These are phyloP conservation scores for Leccinum incarnatum DNA, from an alignment of 768 basidiomycete species.

Conservation along the genomic window DNA sequence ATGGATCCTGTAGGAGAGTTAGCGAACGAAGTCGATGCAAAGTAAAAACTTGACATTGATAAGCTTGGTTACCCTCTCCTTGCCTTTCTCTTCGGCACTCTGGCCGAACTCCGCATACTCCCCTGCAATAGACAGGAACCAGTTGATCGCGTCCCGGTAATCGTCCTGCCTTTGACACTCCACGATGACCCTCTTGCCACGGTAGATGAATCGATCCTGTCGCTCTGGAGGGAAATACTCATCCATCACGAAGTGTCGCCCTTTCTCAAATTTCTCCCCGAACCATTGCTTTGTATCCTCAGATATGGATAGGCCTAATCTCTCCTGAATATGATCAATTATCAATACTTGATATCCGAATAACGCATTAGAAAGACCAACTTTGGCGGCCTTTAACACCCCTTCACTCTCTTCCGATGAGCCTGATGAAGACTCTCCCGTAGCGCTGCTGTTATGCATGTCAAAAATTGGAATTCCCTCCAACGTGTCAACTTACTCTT, in stretches of 20 bases:
- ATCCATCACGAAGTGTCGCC: constrained; percentile 68
- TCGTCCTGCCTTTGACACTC: constrained; percentile 92
- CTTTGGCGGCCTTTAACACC: constrained; percentile 29
- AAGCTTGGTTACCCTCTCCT: constrained; percentile 23
- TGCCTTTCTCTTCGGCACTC: constrained; percentile 34
- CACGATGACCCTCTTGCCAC: constrained; percentile 89
- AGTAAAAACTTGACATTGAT: constrained; percentile 7
- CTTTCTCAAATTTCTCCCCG: constrained; percentile 52
- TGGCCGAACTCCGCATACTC: constrained; percentile 59
- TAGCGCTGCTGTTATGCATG: constrained; percentile 16
- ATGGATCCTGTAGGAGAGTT: constrained; percentile 42
- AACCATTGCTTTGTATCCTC: constrained; percentile 63
- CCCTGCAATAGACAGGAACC: constrained; percentile 63
- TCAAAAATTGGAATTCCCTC: neutral
- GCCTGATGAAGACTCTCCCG: constrained; percentile 17
- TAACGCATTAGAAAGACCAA: constrained; percentile 7
- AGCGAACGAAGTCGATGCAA: constrained; percentile 11
- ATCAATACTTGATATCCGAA: neutral
- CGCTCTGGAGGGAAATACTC: constrained; percentile 91
- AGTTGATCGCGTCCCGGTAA: constrained; percentile 78
- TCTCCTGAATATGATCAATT: constrained; percentile 35
- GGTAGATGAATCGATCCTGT: constrained; percentile 89
- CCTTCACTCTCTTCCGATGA: constrained; percentile 25
- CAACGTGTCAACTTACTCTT: constrained; percentile 13
- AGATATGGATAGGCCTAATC: constrained; percentile 46